A percentile compares a stretch with the other conserved stretches of the same genome.
phyloP scores from a whole-genome alignment of 306 rosid species.

The Cyclanthera cordifolia region DNA sequence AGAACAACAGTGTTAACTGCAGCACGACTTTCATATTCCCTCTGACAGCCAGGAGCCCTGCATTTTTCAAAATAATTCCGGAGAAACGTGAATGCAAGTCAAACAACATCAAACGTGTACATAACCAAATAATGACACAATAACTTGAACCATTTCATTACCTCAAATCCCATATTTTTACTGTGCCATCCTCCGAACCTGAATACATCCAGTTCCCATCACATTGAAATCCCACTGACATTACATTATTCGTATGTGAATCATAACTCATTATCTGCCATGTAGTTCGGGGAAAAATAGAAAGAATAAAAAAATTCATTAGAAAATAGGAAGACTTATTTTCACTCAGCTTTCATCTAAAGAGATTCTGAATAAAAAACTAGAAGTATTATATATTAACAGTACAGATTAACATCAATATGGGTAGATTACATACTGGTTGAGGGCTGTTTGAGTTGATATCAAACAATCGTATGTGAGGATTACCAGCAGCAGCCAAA shows the following conservation, averaged over 20 bases:
- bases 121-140: background rate
- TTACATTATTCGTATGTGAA: conserved; percentile 85
- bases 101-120: conserved; percentile 3
- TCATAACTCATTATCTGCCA: conserved; percentile 88
- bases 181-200: conserved; percentile 98
- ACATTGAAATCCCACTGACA: conserved; percentile 98
- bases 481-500: conserved; percentile 98
- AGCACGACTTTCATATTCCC: conserved; percentile 98
- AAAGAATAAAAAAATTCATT: conserved; percentile 7
- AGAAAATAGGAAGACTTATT: background rate
- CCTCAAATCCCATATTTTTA: conserved; percentile 99
- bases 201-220: conserved; percentile 99
- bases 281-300: conserved; percentile 3
- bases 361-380: background rate
- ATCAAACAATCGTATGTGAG: conserved; percentile 91
- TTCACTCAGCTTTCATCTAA: background rate
- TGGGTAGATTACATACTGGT: conserved; percentile 46
- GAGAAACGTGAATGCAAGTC: background rate
- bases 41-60: conserved; percentile 97
- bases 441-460: conserved; percentile 83
- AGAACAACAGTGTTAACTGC: conserved; percentile 96
- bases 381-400: background rate
- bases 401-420: conserved; percentile 2
- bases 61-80: conserved; percentile 14
- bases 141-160: conserved; percentile 11